These are phyloP conservation scores for Rhynchosporium graminicola DNA, from an alignment of 2,329 filamentous ascomycete species.

Conservation along the genomic window DNA sequence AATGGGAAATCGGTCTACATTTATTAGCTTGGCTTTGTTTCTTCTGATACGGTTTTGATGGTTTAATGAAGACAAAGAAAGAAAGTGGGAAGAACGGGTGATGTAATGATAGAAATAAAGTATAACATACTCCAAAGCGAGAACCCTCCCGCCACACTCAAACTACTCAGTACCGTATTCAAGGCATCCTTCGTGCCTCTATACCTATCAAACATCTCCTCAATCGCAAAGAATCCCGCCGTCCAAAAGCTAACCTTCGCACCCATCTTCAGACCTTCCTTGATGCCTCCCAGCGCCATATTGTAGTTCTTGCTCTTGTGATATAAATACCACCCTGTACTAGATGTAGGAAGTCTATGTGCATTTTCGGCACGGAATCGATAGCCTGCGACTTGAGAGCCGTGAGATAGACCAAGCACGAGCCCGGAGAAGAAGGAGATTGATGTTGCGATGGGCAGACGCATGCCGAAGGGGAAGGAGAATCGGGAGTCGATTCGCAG, in stretches of 20 bases:
- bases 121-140: slow-evolving; percentile 73
- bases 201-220: slow-evolving; percentile 81
- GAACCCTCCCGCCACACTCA: slow-evolving; percentile 83
- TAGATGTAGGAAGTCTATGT: slow-evolving; percentile 81
- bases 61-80: not conserved
- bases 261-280: slow-evolving; percentile 77
- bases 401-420: slow-evolving; percentile 69
- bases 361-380: slow-evolving; percentile 95
- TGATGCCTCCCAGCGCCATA: slow-evolving; percentile 72
- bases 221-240: slow-evolving; percentile 74
- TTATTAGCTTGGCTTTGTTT: slow-evolving; percentile 4
- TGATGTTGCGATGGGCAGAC: slow-evolving; percentile 64
- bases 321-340: slow-evolving; percentile 95
- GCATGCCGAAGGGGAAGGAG: slow-evolving; percentile 63
- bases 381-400: slow-evolving; percentile 71
- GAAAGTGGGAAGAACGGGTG: not conserved
- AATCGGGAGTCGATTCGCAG: slow-evolving; percentile 43
- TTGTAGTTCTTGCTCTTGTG: slow-evolving; percentile 98
- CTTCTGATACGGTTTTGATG: not conserved
- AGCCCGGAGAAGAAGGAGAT: slow-evolving; percentile 70
- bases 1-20: slow-evolving; percentile 74
- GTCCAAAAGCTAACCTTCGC: slow-evolving; percentile 70
- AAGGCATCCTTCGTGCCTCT: slow-evolving; percentile 71
- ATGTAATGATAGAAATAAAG: not conserved
- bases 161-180: slow-evolving; percentile 78